Percentiles rank a stretch among this genome's conserved stretches.
Evolutionary conservation across 23 red algal species (phyloP).

Genomic region (Porphyridium purpureum): DNA sequence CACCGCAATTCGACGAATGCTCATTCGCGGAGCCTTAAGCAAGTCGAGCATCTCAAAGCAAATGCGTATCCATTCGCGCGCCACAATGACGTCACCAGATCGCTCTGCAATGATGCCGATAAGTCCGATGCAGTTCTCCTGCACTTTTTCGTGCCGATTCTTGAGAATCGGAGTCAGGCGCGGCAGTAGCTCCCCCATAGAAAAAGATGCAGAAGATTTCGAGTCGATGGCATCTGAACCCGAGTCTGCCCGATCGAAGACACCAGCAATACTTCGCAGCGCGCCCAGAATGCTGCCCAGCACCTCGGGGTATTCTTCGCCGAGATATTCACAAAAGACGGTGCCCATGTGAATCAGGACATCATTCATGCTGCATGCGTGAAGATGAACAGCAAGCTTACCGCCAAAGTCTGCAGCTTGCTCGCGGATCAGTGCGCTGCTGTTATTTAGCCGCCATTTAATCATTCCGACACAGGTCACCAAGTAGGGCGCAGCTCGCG

Average conservation of each 20-base stretch:
- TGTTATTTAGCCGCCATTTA: slow-evolving; percentile 77
- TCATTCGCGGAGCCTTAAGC: slow-evolving; percentile 72
- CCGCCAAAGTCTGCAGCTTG: slow-evolving; percentile 73
- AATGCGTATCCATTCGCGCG: slow-evolving; percentile 85
- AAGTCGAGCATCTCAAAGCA: slow-evolving; percentile 82
- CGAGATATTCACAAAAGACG: slow-evolving; percentile 73
- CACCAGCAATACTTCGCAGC: slow-evolving; percentile 49
- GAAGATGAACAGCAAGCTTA: slow-evolving; percentile 36
- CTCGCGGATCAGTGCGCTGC: slow-evolving; percentile 35
- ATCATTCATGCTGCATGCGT: slow-evolving; percentile 33
- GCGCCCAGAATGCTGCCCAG: slow-evolving; percentile 70
- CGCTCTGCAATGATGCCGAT: slow-evolving; percentile 69
- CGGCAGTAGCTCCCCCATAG: slow-evolving; percentile 59
- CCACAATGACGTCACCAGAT: slow-evolving; percentile 39
- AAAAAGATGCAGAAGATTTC: no score
- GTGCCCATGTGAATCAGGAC: slow-evolving; percentile 67
- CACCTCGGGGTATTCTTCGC: slow-evolving; percentile 90
- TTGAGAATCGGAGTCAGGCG: slow-evolving; percentile 79
- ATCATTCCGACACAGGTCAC: slow-evolving; percentile 41
- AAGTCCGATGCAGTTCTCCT: slow-evolving; percentile 87
- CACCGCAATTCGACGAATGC: slow-evolving; percentile 68
- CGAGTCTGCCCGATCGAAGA: no score
- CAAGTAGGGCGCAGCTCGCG: slow-evolving; percentile 59
- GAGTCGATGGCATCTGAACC: no score
- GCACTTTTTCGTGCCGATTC: slow-evolving; percentile 75